Conservation (phyloP, 1,284 basidiomycete genomes). For the Rhodotorula sp. region DNA sequence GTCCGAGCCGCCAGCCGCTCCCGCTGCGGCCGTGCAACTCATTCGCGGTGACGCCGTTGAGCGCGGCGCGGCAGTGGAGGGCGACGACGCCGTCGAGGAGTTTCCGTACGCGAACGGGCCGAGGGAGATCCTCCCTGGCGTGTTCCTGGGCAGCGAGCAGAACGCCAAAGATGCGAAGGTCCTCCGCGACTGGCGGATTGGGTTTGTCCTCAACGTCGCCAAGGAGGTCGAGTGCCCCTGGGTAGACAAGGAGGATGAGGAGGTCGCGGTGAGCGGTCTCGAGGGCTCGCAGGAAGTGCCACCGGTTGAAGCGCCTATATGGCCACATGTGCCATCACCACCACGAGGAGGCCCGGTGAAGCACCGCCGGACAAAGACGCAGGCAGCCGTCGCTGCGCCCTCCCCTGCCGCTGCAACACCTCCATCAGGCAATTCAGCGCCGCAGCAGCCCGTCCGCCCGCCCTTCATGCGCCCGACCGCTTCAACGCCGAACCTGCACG, state of each 20-base stretch:
- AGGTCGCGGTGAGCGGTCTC: neutral
- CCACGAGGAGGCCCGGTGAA: conserved; percentile 48
- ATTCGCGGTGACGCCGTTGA: conserved; percentile 20
- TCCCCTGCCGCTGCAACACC: neutral
- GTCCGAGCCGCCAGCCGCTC: neutral
- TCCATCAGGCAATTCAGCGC: neutral
- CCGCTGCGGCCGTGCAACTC: conserved; percentile 22
- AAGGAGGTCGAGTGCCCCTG: conserved; percentile 83
- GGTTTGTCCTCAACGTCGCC: conserved; percentile 87
- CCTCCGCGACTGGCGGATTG: conserved; percentile 72
- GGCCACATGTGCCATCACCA: neutral
- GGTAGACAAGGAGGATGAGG: conserved; percentile 10
- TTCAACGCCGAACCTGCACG: conserved; percentile 66
- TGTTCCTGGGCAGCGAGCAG: conserved; percentile 93
- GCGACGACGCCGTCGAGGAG: conserved; percentile 36
- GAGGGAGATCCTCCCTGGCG: conserved; percentile 79
- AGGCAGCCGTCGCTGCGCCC: neutral
- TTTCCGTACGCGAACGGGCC: conserved; percentile 81
- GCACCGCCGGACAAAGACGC: conserved; percentile 28
- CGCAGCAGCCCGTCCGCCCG: conserved; percentile 22
- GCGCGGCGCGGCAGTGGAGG: neutral
- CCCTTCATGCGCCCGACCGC: conserved; percentile 55
- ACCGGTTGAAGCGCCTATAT: neutral
- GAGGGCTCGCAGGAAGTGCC: neutral
- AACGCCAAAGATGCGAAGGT: conserved; percentile 77